These are phyloP conservation scores for Calonectria ilicicola DNA, from an alignment of 2,329 filamentous ascomycete species.

Conservation along the genomic window DNA sequence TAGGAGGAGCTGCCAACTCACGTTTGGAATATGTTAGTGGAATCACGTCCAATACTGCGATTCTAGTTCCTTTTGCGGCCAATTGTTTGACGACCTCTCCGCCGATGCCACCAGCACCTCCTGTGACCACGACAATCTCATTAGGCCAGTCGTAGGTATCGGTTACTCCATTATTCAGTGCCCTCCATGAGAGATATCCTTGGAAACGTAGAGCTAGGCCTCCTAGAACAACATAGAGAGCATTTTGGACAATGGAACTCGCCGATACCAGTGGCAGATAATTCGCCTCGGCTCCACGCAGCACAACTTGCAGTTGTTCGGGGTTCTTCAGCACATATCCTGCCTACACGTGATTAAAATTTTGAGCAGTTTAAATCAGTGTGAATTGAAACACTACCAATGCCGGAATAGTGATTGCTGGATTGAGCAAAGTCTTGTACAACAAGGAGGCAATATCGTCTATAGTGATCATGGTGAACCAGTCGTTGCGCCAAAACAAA, in stretches of 20 bases:
- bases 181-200: background rate
- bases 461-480: background rate
- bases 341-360: background rate
- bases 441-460: background rate
- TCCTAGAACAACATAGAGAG: background rate
- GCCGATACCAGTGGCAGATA: background rate
- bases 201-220: background rate
- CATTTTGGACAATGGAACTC: background rate
- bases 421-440: background rate
- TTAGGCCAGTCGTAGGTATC: background rate
- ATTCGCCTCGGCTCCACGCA: background rate
- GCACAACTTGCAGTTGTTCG: background rate
- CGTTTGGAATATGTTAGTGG: background rate
- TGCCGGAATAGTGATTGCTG: background rate
- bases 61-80: background rate
- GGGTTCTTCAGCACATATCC: background rate
- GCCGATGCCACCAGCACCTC: background rate
- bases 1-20: background rate
- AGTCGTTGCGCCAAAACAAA: background rate
- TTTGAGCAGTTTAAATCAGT: too few species aligned
- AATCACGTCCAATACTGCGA: background rate
- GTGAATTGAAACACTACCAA: background rate
- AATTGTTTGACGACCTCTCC: background rate
- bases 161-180: background rate
- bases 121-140: background rate